These are phyloP conservation scores for Gnomoniopsis smithogilvyi DNA, from an alignment of 2,329 filamentous ascomycete species.

Conservation along the genomic window DNA sequence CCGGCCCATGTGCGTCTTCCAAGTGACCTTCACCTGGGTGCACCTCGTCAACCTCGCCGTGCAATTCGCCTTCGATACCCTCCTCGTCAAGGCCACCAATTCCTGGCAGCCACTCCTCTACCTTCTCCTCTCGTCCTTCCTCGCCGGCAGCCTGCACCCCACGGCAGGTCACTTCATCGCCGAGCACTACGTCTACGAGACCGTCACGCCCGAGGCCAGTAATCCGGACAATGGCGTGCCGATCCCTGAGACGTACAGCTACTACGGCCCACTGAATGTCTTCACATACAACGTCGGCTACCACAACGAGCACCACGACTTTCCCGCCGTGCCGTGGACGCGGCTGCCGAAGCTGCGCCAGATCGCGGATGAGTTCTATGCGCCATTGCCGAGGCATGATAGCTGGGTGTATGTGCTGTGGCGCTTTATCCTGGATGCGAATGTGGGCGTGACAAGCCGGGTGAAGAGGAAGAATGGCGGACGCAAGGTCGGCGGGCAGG, in stretches of 20 bases:
- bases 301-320: slow-evolving; percentile 99
- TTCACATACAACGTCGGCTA: slow-evolving; percentile 96
- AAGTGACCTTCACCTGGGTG: slow-evolving; percentile 79
- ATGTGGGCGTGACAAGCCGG: slow-evolving; percentile 85
- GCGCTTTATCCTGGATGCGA: slow-evolving; percentile 90
- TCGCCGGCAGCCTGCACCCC: slow-evolving; percentile 90
- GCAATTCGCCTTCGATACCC: slow-evolving; percentile 75
- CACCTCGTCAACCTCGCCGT: slow-evolving; percentile 77
- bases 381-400: slow-evolving; percentile 77
- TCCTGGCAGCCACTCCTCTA: slow-evolving; percentile 71
- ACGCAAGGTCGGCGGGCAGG: slow-evolving; percentile 49
- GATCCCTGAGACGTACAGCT: slow-evolving; percentile 92
- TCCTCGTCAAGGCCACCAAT: slow-evolving; percentile 54
- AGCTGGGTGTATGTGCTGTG: slow-evolving; percentile 94
- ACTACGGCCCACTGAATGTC: slow-evolving; percentile 90
- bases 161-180: slow-evolving; percentile 98
- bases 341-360: slow-evolving; percentile 71
- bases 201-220: slow-evolving; percentile 50
- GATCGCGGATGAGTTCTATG: slow-evolving; percentile 89
- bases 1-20: slow-evolving; percentile 91
- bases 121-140: slow-evolving; percentile 83
- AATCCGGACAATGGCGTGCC: slow-evolving; percentile 60
- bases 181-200: slow-evolving; percentile 86
- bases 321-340: slow-evolving; percentile 95
- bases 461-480: slow-evolving; percentile 87